Conservation (phyloP, 805 yeast genomes). For the Clavispora fructus region DNA sequence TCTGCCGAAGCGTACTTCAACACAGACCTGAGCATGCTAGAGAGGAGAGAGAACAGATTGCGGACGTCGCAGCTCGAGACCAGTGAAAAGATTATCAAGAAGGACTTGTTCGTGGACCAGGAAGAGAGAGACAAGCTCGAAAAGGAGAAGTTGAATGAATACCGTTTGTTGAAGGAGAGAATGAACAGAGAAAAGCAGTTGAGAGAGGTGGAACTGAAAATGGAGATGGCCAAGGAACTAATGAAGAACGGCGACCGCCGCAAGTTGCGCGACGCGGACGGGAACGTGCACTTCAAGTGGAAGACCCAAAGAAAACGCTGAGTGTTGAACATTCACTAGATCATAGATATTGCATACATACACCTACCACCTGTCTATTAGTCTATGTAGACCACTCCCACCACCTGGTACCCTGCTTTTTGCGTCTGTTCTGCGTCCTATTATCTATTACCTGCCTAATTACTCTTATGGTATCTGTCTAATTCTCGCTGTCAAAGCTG, state of each 20-base stretch:
- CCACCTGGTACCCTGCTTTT: too few relatives aligned
- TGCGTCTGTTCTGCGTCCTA: too few relatives aligned
- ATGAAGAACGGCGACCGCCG: conserved; percentile 89
- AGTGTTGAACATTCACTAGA: conserved; percentile 3
- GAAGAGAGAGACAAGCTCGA: conserved; percentile 33
- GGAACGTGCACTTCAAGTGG: conserved; percentile 78
- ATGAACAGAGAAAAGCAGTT: conserved; percentile 68
- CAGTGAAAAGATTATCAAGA: conserved; percentile 25
- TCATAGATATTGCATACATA: background rate
- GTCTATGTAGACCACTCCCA: too few relatives aligned
- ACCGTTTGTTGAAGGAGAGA: conserved; percentile 55
- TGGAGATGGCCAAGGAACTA: conserved; percentile 76
- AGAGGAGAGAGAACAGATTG: conserved; percentile 67
- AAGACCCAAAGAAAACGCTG: conserved; percentile 64
- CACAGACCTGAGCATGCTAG: conserved; percentile 61
- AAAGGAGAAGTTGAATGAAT: conserved; percentile 56
- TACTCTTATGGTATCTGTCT: background rate
- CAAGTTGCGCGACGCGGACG: conserved; percentile 62
- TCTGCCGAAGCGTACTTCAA: conserved; percentile 62
- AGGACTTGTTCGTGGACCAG: conserved; percentile 23
- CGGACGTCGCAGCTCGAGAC: conserved; percentile 54
- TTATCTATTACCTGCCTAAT: background rate
- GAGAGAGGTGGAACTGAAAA: conserved; percentile 59
- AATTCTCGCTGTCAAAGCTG: conserved; percentile 38
- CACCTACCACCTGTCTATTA: background rate